Conservation (phyloP, 352 stramenopile species). For the Globisporangium megalacanthum region DNA sequence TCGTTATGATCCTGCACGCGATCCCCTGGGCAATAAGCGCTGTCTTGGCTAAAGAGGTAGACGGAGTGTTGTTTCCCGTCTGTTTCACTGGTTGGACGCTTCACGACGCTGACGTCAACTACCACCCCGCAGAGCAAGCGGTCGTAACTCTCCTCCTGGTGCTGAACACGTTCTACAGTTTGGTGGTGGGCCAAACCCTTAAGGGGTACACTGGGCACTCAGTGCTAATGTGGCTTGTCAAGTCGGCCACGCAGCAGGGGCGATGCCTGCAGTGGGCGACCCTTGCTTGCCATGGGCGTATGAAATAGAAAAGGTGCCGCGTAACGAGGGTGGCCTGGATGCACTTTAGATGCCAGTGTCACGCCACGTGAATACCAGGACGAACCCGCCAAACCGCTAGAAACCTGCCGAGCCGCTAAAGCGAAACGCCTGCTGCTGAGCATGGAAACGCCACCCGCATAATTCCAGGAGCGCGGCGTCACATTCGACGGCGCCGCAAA, state of each 20-base stretch:
- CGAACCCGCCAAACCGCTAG: neutral
- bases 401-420: neutral
- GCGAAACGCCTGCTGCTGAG: neutral
- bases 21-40: constrained; percentile 18
- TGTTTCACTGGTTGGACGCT: constrained; percentile 7
- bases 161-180: constrained; percentile 6
- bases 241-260: too few relatives aligned
- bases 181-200: neutral
- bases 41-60: constrained; percentile 8
- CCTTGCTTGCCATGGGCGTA: too few relatives aligned
- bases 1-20: constrained; percentile 14
- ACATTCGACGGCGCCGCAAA: neutral
- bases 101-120: constrained; percentile 10
- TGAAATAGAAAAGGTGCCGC: neutral
- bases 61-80: constrained; percentile 11
- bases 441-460: neutral
- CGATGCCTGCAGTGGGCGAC: constrained; percentile 12
- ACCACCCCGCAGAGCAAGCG: constrained; percentile 14
- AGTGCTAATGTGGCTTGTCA: constrained; percentile 18
- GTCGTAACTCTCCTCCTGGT: constrained; percentile 11
- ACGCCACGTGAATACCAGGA: constrained; percentile 8
- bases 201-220: constrained; percentile 10
- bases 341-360: constrained; percentile 7
- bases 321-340: constrained; percentile 4
- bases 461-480: neutral